phyloP scores from a whole-genome alignment of 148 eudicot species.

The Polygonum aviculare region DNA sequence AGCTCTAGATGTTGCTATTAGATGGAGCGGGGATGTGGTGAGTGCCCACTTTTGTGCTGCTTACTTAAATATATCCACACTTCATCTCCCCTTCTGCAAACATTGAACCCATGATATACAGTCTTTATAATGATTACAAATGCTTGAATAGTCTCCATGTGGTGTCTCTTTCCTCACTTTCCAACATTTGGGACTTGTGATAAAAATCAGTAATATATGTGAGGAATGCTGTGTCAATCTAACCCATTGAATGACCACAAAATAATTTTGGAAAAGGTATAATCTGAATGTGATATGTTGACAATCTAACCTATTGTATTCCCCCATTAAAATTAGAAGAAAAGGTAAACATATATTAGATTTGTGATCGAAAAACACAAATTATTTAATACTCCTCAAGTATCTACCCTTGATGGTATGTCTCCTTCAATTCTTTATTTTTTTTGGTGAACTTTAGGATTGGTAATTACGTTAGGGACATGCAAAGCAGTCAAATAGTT shows the following conservation, averaged over 20 bases:
- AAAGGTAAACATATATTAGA: background rate
- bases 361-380: background rate
- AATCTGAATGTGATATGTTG: background rate
- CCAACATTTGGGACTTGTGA: background rate
- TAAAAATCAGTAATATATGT: background rate
- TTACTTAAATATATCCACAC: background rate
- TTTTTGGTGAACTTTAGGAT: background rate
- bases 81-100: background rate
- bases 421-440: background rate
- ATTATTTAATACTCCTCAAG: background rate
- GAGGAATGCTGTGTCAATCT: background rate
- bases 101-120: background rate
- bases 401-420: background rate
- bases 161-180: background rate
- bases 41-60: conserved; percentile 22
- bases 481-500: background rate
- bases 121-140: background rate
- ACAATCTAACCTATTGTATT: background rate
- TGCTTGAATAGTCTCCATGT: background rate
- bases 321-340: background rate
- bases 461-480: background rate
- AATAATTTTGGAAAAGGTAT: background rate
- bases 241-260: background rate
- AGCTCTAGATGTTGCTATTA: conserved; percentile 94
- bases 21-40: conserved; percentile 99